These are phyloP conservation scores for Nemania sp. DNA, from an alignment of 2,329 filamentous ascomycete species.

Conservation along the genomic window DNA sequence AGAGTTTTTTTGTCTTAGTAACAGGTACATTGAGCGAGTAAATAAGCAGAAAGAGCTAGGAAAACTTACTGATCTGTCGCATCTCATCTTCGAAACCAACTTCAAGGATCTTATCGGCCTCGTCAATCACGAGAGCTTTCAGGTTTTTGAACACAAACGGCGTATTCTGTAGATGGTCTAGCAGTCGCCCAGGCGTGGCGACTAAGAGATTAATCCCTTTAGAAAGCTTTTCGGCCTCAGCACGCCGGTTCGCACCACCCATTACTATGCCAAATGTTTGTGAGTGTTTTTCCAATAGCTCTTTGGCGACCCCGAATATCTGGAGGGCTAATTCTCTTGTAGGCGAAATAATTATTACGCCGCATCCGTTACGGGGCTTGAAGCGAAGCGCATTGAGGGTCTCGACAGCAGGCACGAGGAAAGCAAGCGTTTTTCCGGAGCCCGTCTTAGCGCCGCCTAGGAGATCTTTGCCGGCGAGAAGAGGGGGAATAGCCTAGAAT, in stretches of 20 bases:
- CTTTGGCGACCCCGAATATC: conserved; percentile 93
- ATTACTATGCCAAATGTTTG: conserved; percentile 96
- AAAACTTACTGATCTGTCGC: conserved; percentile 75
- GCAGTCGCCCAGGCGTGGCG: conserved; percentile 89
- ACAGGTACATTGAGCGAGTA: background rate
- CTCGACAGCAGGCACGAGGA: conserved; percentile 93
- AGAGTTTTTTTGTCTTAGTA: background rate
- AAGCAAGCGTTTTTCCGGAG: conserved; percentile 94
- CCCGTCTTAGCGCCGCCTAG: conserved; percentile 93
- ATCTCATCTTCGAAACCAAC: conserved; percentile 99
- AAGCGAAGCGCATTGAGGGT: conserved; percentile 91
- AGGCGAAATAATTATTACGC: conserved; percentile 91
- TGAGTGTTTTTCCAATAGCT: conserved; percentile 91
- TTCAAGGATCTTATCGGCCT: conserved; percentile 95
- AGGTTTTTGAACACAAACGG: conserved; percentile 71
- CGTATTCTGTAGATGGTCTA: conserved; percentile 95
- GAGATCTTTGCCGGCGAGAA: conserved; percentile 86
- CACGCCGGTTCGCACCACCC: conserved; percentile 89
- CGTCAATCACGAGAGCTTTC: conserved; percentile 93
- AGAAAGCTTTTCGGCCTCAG: conserved; percentile 91
- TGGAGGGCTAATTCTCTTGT: conserved; percentile 94
- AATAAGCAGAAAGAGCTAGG: no score
- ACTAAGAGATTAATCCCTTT: conserved; percentile 97
- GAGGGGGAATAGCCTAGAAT: background rate
- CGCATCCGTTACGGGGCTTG: conserved; percentile 90